Evolutionary conservation across 139 green algal species (phyloP).

Genomic region (Mychonastes homosphaera): DNA sequence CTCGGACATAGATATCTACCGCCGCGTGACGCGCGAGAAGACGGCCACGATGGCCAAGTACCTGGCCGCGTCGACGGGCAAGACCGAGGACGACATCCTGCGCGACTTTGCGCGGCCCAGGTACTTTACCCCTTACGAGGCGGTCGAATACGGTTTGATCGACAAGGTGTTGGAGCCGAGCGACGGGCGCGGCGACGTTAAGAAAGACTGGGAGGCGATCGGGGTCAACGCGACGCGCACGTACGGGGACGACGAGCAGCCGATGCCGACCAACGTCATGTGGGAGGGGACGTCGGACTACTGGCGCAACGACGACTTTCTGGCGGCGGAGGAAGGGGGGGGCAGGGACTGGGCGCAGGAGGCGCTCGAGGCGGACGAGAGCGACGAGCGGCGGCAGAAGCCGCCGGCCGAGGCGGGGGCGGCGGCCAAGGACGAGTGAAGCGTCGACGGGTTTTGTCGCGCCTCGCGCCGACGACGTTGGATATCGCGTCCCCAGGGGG

Average conservation of each 20-base stretch:
- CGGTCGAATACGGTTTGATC: conserved; percentile 86
- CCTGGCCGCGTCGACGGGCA: conserved; percentile 65
- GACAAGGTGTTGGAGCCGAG: conserved; percentile 64
- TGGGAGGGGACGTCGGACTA: conserved; percentile 32
- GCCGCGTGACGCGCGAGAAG: conserved; percentile 81
- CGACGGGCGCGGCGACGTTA: conserved; percentile 30
- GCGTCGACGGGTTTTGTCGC: no score
- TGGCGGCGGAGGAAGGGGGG: not conserved
- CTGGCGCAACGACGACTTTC: conserved; percentile 16
- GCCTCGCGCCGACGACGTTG: no score
- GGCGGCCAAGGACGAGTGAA: no score
- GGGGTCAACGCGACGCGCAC: conserved; percentile 32
- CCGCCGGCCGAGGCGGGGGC: no score
- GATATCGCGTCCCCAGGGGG: no score
- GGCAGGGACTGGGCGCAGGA: not conserved
- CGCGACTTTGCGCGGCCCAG: conserved; percentile 72
- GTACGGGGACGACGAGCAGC: conserved; percentile 42
- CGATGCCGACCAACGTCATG: conserved; percentile 46
- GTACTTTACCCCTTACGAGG: conserved; percentile 89
- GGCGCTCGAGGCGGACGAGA: no score
- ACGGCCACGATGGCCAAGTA: conserved; percentile 69
- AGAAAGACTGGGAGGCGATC: conserved; percentile 48
- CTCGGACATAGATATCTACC: conserved; percentile 94
- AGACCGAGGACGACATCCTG: conserved; percentile 69
- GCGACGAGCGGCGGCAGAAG: no score